These are phyloP conservation scores for Mycena maculata DNA, from an alignment of 768 basidiomycete genomes.

Conservation along the genomic window DNA sequence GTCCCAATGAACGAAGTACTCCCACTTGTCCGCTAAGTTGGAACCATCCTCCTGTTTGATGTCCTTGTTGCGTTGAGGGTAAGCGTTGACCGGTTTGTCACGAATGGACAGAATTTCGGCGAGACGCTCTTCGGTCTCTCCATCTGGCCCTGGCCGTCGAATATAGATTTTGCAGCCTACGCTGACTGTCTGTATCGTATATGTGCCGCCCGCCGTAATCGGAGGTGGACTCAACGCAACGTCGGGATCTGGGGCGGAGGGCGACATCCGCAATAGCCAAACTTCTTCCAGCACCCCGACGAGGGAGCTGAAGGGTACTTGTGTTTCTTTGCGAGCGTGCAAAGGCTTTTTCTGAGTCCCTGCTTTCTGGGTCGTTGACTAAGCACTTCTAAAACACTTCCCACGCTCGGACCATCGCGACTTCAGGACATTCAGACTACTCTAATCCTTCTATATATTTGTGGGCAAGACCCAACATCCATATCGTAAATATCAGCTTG, in stretches of 20 bases:
- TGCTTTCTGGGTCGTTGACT: too few species aligned
- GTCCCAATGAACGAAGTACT: conserved; percentile 99
- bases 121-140: conserved; percentile 86
- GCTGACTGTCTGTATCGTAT: conserved; percentile 72
- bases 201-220: conserved; percentile 47
- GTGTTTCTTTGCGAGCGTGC: too few species aligned
- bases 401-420: too few species aligned
- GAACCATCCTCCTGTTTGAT: conserved; percentile 56
- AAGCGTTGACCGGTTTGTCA: conserved; percentile 79
- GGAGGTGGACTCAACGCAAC: conserved; percentile 41
- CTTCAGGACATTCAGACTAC: conserved; percentile 2
- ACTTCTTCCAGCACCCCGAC: too few species aligned
- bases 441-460: conserved; percentile 67
- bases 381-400: too few species aligned
- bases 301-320: too few species aligned
- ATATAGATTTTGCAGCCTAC: conserved; percentile 98
- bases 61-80: conserved; percentile 58
- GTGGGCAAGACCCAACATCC: conserved; percentile 92
- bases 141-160: conserved; percentile 79
- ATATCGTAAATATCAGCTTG: conserved; percentile 95
- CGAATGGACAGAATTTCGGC: conserved; percentile 97
- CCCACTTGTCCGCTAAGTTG: conserved; percentile 81
- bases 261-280: too few species aligned
- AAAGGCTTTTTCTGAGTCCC: too few species aligned
- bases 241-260: conserved; percentile 42